These are phyloP conservation scores for Haberlea rhodopensis DNA, from an alignment of 257 asterid species.

Conservation along the genomic window DNA sequence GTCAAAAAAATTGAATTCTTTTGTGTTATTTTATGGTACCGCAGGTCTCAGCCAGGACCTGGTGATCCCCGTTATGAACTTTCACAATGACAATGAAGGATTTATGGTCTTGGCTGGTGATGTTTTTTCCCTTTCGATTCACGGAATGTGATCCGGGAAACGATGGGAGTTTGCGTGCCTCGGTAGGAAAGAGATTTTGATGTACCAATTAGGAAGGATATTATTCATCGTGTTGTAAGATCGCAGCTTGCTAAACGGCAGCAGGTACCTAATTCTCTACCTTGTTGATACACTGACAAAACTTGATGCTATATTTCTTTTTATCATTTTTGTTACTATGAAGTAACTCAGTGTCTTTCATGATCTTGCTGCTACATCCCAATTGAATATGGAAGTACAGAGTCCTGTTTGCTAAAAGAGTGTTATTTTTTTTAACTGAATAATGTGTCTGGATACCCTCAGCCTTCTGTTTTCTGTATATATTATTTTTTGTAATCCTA, in stretches of 20 bases:
- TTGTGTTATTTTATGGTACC: conserved; percentile 29
- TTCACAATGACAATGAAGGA: conserved; percentile 76
- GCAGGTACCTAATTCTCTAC: conserved; percentile 46
- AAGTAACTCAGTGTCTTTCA: background rate
- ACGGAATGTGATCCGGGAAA: no score
- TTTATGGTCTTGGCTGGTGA: conserved; percentile 85
- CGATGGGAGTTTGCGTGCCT: no score
- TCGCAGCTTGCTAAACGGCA: conserved; percentile 34
- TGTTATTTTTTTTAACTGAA: background rate
- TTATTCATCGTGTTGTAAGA: conserved; percentile 93
- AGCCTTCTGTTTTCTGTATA: background rate
- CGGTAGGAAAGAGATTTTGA: no score
- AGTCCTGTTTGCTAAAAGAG: background rate
- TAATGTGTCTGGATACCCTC: background rate
- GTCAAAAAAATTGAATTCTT: conserved; percentile 6
- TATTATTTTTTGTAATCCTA: background rate
- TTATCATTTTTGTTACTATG: background rate
- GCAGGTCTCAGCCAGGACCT: conserved; percentile 76
- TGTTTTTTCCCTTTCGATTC: no score
- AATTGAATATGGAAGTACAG: background rate
- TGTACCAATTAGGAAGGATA: conserved; percentile 77
- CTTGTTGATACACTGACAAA: conserved; percentile 20
- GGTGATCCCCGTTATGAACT: conserved; percentile 76
- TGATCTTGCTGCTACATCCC: background rate
- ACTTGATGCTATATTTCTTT: background rate